Evolutionary conservation across 148 eudicot genomes (phyloP).

Genomic region (Chenopodium quinoa): DNA sequence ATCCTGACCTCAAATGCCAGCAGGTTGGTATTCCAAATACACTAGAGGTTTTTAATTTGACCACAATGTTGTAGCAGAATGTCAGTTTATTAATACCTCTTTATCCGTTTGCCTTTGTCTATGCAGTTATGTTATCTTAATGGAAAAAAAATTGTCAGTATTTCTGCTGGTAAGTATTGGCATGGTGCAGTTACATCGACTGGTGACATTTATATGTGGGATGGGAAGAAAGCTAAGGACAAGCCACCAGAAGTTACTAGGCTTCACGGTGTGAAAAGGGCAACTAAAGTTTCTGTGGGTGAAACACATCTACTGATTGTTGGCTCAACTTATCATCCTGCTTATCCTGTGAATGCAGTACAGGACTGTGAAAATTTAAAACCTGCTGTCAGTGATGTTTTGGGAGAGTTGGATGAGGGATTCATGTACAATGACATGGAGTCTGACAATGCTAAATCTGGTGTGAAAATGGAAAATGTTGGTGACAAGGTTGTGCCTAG

Average conservation of each 20-base stretch:
- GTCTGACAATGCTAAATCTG: slow-evolving; percentile 23
- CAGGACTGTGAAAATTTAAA: slow-evolving; percentile 34
- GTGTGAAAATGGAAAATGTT: slow-evolving; percentile 30
- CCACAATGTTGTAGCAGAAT: not conserved
- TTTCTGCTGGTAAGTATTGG: slow-evolving; percentile 95
- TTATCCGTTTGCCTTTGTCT: not conserved
- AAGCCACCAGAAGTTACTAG: slow-evolving; percentile 57
- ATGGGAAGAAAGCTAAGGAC: slow-evolving; percentile 63
- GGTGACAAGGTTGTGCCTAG: slow-evolving; percentile 49
- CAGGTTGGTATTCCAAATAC: slow-evolving; percentile 51
- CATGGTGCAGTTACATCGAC: slow-evolving; percentile 73
- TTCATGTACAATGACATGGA: slow-evolving; percentile 62
- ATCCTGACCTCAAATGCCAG: slow-evolving; percentile 81
- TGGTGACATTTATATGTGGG: slow-evolving; percentile 92
- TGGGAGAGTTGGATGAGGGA: slow-evolving; percentile 69
- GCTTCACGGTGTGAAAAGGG: slow-evolving; percentile 81
- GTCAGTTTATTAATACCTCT: not conserved
- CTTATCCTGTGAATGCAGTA: slow-evolving; percentile 39
- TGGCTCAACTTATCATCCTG: slow-evolving; percentile 84
- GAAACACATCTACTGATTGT: slow-evolving; percentile 85
- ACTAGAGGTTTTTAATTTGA: slow-evolving; percentile 6
- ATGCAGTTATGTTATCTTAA: slow-evolving; percentile 60
- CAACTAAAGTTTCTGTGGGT: slow-evolving; percentile 82
- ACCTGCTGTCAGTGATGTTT: slow-evolving; percentile 29
- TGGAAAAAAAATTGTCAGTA: slow-evolving; percentile 59